These are phyloP conservation scores for Pythium guiyangense DNA, from an alignment of 352 stramenopile genomes.

Conservation along the genomic window DNA sequence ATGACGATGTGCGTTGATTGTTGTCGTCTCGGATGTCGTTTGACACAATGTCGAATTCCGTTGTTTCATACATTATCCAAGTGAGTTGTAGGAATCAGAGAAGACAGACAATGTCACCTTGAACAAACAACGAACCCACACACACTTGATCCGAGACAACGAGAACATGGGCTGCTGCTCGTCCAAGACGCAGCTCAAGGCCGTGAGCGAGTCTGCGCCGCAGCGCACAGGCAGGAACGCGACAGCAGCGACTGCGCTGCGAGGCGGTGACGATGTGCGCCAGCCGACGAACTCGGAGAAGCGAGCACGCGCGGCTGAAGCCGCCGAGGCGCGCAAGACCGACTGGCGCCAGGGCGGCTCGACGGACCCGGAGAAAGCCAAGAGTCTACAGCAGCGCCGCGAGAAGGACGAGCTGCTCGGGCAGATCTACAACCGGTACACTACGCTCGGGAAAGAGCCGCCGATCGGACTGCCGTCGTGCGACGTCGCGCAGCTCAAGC, in stretches of 20 bases:
- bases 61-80: too few relatives aligned
- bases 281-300: conserved; percentile 66
- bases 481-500: conserved; percentile 68
- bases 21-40: too few relatives aligned
- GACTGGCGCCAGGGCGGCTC: conserved; percentile 79
- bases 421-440: conserved; percentile 76
- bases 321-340: conserved; percentile 56
- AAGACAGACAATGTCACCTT: not conserved
- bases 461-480: conserved; percentile 79
- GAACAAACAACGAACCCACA: not conserved
- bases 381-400: conserved; percentile 52
- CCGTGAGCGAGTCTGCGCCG: conserved; percentile 23
- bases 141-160: not conserved
- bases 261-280: conserved; percentile 12
- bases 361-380: conserved; percentile 59
- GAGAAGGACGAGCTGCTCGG: conserved; percentile 84
- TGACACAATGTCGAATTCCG: too few relatives aligned
- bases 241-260: conserved; percentile 3
- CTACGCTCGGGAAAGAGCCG: conserved; percentile 63
- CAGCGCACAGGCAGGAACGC: not conserved
- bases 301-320: conserved; percentile 46
- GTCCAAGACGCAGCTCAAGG: conserved; percentile 46
- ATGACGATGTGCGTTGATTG: too few relatives aligned
- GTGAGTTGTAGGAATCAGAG: too few relatives aligned
- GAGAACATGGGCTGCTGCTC: conserved; percentile 63